Conservation (phyloP, 495 filamentous ascomycete genomes). For the Tuber umbilicatum region DNA sequence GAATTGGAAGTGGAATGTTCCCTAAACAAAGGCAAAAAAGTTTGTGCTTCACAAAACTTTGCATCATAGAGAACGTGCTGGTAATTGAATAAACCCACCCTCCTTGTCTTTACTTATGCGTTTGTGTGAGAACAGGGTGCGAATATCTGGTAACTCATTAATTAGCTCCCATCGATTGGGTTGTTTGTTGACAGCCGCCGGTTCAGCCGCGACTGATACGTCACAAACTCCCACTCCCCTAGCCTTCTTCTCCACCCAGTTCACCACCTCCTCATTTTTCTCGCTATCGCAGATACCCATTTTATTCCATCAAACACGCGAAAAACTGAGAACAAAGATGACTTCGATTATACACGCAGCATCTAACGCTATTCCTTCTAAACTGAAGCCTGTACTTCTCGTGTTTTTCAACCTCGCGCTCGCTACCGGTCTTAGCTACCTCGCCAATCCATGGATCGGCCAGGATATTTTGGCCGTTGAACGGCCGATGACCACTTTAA, state of each 20-base stretch:
- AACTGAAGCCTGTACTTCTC: slow-evolving; percentile 32
- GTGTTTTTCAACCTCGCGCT: slow-evolving; percentile 28
- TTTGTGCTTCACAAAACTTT: background rate
- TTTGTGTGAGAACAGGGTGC: background rate
- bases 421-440: slow-evolving; percentile 31
- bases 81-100: background rate
- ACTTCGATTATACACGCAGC: slow-evolving; percentile 31
- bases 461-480: slow-evolving; percentile 31
- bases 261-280: slow-evolving; percentile 7
- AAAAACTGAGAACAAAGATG: slow-evolving; percentile 8
- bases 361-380: slow-evolving; percentile 36
- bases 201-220: background rate
- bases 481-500: slow-evolving; percentile 31
- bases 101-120: background rate
- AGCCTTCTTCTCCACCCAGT: slow-evolving; percentile 1
- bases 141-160: background rate
- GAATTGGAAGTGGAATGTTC: background rate
- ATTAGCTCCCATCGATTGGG: background rate
- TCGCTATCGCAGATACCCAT: background rate
- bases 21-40: background rate
- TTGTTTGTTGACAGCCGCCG: background rate
- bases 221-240: background rate
- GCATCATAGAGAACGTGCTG: background rate
- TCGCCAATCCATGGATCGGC: slow-evolving; percentile 38
- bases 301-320: background rate